A percentile compares a stretch with the other conserved stretches of the same genome.
Evolutionary conservation across 2,329 filamentous ascomycete species (phyloP).

Genomic region (Chalaropsis ovoidea): DNA sequence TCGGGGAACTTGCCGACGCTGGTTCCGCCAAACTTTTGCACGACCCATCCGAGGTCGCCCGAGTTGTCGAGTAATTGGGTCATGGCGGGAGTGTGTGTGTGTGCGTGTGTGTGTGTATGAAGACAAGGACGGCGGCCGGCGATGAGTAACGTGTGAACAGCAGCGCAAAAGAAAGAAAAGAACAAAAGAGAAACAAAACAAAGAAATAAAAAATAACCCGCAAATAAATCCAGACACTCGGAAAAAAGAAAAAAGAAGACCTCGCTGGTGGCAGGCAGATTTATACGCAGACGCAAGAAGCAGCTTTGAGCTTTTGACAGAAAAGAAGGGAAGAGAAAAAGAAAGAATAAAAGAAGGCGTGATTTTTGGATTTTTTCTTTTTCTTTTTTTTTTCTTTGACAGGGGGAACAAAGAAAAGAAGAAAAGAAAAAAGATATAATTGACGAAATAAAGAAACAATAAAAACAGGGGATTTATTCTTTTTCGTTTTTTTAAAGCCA

Average conservation of each 20-base stretch:
- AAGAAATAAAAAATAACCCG: background rate
- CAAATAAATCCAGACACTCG: no score
- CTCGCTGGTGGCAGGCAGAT: no score
- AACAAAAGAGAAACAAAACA: background rate
- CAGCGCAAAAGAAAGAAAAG: background rate
- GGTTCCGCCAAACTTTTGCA: constrained; percentile 93
- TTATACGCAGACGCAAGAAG: no score
- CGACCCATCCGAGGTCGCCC: constrained; percentile 56
- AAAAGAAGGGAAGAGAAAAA: background rate
- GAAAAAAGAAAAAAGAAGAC: background rate
- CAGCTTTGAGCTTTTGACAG: no score
- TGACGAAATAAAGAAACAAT: no score
- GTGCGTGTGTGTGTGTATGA: background rate
- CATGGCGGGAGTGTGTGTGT: constrained; percentile 15
- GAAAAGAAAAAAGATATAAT: background rate
- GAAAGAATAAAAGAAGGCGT: background rate
- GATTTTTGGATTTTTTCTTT: background rate
- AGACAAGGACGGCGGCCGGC: background rate
- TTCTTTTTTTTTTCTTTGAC: background rate
- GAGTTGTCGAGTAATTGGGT: constrained; percentile 30
- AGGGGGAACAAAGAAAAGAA: background rate
- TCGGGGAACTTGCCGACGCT: constrained; percentile 88
- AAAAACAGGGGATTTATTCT: no score
- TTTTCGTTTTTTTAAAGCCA: no score
- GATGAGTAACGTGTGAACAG: no score